Percentiles rank a stretch among this genome's conserved stretches.
Conservation (phyloP, 2,329 filamentous ascomycete genomes). For the Penicillium olsonii region DNA sequence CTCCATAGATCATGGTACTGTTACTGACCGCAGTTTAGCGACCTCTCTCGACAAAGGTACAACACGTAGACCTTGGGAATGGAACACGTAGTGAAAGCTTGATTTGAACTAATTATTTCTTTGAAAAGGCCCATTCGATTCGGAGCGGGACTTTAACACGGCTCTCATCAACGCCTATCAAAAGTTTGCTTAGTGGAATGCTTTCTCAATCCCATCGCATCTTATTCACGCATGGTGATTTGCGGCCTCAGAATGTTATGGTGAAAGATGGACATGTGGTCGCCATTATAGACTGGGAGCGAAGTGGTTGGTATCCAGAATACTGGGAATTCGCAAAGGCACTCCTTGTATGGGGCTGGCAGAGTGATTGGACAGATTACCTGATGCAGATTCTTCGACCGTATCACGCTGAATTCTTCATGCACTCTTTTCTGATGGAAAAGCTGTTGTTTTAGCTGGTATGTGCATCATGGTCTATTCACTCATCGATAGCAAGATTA, state of each 20-base stretch:
- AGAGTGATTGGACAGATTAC: background rate
- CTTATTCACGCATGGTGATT: background rate
- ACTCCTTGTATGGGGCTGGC: background rate
- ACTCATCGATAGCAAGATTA: too few species aligned
- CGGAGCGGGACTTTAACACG: background rate
- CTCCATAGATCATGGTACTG: conserved; percentile 14
- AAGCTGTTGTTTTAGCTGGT: background rate
- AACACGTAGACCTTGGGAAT: background rate
- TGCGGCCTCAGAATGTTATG: background rate
- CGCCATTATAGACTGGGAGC: background rate
- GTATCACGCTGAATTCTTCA: background rate
- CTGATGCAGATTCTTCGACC: background rate
- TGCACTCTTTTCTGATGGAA: background rate
- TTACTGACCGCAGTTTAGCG: conserved; percentile 13
- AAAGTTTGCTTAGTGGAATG: background rate
- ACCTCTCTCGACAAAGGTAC: conserved; percentile 8
- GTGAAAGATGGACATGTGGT: background rate
- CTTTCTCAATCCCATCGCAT: background rate
- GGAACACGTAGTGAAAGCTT: background rate
- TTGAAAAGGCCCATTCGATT: background rate
- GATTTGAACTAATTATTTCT: background rate
- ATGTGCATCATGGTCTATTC: background rate
- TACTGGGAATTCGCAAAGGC: background rate
- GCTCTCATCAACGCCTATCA: background rate
- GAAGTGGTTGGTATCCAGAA: conserved; percentile 1